Conservation (phyloP, 140 eudicot species). For the Oenanthe javanica region DNA sequence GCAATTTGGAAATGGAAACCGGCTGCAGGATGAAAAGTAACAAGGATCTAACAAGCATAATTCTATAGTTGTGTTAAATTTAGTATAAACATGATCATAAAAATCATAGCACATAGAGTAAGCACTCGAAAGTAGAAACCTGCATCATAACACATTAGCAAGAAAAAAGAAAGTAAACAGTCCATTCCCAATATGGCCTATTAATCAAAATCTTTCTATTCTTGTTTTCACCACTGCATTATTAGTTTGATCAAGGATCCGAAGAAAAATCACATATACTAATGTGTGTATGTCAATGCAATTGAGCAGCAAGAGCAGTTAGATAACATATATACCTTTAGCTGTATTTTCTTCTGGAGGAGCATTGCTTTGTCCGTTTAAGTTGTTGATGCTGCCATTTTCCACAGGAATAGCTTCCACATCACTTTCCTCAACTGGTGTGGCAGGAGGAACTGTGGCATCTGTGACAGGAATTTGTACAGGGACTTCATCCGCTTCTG, state of each 20-base stretch:
- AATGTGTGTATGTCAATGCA: neutral
- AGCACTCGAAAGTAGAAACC: neutral
- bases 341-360: slow-evolving; percentile 32
- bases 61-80: neutral
- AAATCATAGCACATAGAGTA: no score
- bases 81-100: neutral
- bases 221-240: neutral
- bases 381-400: slow-evolving; percentile 14
- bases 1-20: neutral
- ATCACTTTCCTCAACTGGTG: slow-evolving; percentile 25
- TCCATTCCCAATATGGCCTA: neutral
- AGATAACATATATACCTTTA: slow-evolving; percentile 36
- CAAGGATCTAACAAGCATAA: neutral
- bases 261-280: neutral
- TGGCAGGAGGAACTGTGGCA: slow-evolving; percentile 12
- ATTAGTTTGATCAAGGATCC: neutral
- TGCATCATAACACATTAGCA: neutral
- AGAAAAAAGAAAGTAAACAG: neutral
- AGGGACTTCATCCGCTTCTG: slow-evolving; percentile 17
- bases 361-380: slow-evolving; percentile 24
- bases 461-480: slow-evolving; percentile 12
- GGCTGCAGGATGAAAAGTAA: neutral
- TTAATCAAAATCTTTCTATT: neutral
- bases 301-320: neutral
- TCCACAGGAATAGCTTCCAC: slow-evolving; percentile 14